phyloP scores from a whole-genome alignment of 352 stramenopile genomes.

The Phytophthora pinifolia region DNA sequence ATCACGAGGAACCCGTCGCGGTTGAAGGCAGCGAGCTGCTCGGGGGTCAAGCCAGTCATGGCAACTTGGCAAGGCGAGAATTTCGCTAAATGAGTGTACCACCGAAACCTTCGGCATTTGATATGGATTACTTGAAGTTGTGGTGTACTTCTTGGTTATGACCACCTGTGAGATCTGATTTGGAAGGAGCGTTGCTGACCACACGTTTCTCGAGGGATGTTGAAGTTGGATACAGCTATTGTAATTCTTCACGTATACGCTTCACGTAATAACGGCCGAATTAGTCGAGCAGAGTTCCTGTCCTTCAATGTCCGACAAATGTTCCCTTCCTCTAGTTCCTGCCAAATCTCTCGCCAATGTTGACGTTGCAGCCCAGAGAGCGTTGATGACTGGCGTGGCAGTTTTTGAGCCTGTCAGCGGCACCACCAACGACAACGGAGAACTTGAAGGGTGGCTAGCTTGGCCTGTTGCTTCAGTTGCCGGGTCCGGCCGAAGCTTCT shows the following conservation, averaged over 20 bases:
- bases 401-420: slow-evolving; percentile 11
- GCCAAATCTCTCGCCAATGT: not conserved
- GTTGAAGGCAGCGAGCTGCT: slow-evolving; percentile 62
- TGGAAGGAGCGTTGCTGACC: slow-evolving; percentile 8
- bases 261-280: too few species aligned
- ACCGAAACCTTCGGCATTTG: slow-evolving; percentile 13
- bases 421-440: slow-evolving; percentile 7
- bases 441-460: slow-evolving; percentile 7
- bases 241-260: too few species aligned
- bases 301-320: too few species aligned
- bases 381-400: slow-evolving; percentile 4
- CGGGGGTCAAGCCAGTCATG: slow-evolving; percentile 45
- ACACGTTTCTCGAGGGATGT: slow-evolving; percentile 14
- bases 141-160: too few species aligned
- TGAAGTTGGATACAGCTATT: slow-evolving; percentile 25
- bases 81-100: slow-evolving; percentile 1
- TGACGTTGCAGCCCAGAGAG: slow-evolving; percentile 5
- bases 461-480: too few species aligned
- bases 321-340: not conserved
- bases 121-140: slow-evolving; percentile 7
- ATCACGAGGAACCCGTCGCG: slow-evolving; percentile 74
- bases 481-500: not conserved
- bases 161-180: not conserved
- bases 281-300: too few species aligned
- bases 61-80: not conserved